Conservation (phyloP, 768 basidiomycete species). For the Lentinula edodes region DNA sequence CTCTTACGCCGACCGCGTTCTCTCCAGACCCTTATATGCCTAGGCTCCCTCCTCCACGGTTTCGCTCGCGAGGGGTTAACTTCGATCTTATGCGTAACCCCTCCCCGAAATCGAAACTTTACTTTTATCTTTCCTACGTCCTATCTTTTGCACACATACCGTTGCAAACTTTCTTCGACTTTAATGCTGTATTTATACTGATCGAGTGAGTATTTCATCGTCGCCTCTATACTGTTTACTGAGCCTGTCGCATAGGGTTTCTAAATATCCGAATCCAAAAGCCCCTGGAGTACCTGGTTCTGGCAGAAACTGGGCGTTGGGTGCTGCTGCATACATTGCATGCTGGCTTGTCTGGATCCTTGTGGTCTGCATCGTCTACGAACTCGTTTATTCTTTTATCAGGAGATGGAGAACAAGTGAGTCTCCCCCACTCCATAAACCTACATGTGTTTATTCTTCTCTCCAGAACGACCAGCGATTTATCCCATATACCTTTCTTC, state of each 20-base stretch:
- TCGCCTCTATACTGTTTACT: conserved; percentile 5
- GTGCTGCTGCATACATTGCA: conserved; percentile 74
- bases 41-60: conserved; percentile 51
- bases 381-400: conserved; percentile 68
- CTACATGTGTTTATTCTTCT: conserved; percentile 14
- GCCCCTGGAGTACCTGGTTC: conserved; percentile 67
- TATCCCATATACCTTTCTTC: conserved; percentile 81
- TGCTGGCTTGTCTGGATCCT: conserved; percentile 76
- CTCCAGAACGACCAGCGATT: conserved; percentile 74
- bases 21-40: conserved; percentile 25
- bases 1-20: conserved; percentile 19
- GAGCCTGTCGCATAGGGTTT: conserved; percentile 42
- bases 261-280: conserved; percentile 67
- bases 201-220: conserved; percentile 57
- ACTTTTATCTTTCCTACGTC: conserved; percentile 68
- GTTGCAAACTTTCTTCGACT: conserved; percentile 82
- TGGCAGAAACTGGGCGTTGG: conserved; percentile 77
- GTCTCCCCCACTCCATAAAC: conserved; percentile 28
- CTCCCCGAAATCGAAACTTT: conserved; percentile 44
- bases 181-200: conserved; percentile 81
- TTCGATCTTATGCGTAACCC: conserved; percentile 64
- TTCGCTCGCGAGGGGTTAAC: conserved; percentile 63
- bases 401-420: conserved; percentile 77
- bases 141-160: conserved; percentile 68
- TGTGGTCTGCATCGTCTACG: conserved; percentile 71